These are phyloP conservation scores for Monosporozyma unispora DNA, from an alignment of 805 yeast species.

Conservation along the genomic window DNA sequence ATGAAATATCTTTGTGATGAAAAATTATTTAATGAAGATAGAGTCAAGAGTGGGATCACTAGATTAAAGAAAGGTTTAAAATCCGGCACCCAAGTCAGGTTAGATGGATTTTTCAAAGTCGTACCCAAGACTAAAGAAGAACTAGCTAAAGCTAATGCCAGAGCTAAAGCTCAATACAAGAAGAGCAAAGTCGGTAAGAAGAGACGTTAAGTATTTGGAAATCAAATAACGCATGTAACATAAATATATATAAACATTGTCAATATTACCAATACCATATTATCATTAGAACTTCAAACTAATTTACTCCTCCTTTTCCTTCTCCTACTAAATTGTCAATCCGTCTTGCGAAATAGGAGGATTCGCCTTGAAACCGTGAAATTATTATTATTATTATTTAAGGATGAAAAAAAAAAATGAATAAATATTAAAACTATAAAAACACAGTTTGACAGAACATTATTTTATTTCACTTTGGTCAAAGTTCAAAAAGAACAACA, in stretches of 20 bases:
- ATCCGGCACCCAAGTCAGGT: conserved; percentile 79
- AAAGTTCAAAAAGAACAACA: not conserved
- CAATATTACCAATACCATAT: not conserved
- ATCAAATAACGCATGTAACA: no score
- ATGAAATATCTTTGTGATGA: conserved; percentile 74
- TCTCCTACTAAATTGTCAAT: no score
- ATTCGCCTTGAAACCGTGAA: no score
- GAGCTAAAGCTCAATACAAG: conserved; percentile 23
- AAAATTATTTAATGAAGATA: conserved; percentile 88
- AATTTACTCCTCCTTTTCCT: no score
- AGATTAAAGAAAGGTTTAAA: conserved; percentile 77
- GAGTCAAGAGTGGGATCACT: conserved; percentile 80
- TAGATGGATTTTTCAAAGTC: conserved; percentile 85
- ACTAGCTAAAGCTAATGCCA: conserved; percentile 28
- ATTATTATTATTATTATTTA: no score
- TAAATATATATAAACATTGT: not conserved
- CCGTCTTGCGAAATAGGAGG: no score
- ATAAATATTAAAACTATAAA: no score
- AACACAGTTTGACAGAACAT: no score
- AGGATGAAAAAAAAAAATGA: no score
- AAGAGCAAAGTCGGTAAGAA: conserved; percentile 21
- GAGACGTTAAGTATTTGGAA: conserved; percentile 10
- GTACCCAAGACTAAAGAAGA: conserved; percentile 43
- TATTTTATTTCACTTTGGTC: no score
- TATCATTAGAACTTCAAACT: no score